These are phyloP conservation scores for Hyphopichia khmerensis DNA, from an alignment of 1,139 yeast genomes.

Conservation along the genomic window DNA sequence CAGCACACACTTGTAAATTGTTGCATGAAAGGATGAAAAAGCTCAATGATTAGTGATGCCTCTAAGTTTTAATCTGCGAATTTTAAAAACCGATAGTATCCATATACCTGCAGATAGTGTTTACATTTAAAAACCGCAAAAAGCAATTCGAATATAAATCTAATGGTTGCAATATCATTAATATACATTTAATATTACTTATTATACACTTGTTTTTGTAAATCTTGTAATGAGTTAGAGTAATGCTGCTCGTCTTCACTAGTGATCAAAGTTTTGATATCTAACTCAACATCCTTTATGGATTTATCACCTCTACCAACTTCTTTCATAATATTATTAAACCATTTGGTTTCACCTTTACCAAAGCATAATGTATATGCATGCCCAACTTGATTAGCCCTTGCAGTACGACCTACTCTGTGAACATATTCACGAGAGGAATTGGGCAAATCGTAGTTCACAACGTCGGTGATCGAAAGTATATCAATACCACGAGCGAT, in stretches of 20 bases:
- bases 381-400: slow-evolving; percentile 78
- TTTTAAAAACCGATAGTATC: not conserved
- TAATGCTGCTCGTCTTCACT: slow-evolving; percentile 27
- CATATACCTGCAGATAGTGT: not conserved
- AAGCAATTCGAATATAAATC: too few species aligned
- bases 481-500: slow-evolving; percentile 95
- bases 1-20: not conserved
- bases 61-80: not conserved
- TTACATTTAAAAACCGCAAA: not conserved
- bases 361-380: slow-evolving; percentile 74
- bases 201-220: slow-evolving; percentile 21
- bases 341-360: slow-evolving; percentile 73
- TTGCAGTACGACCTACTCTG: slow-evolving; percentile 94
- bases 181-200: not conserved
- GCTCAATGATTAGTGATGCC: not conserved
- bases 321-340: slow-evolving; percentile 47
- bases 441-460: slow-evolving; percentile 88
- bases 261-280: slow-evolving; percentile 18
- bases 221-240: slow-evolving; percentile 21
- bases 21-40: too few species aligned
- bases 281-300: slow-evolving; percentile 23
- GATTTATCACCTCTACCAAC: slow-evolving; percentile 30
- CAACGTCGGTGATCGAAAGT: slow-evolving; percentile 64
- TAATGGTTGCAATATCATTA: too few species aligned
- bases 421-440: slow-evolving; percentile 92